Base-by-base conservation (phyloP, 208 protist species). In the Crithidia thermophila region DNA sequence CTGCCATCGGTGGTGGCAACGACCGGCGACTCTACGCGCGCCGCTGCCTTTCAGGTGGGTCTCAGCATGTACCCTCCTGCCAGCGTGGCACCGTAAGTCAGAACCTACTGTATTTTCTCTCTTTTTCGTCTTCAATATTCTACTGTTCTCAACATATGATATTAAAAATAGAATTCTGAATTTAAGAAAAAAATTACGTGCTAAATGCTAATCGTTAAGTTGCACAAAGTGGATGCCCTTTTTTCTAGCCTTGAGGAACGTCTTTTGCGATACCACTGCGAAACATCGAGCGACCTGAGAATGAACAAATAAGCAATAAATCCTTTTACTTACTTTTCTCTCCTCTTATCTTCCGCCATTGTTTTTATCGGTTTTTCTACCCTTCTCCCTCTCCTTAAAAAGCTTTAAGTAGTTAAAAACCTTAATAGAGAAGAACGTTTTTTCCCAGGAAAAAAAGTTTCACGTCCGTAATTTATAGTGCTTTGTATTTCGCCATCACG, bases 21-120 rank as follows among this genome's bases (percentile, higher is more conserved):
- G 25, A 87, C 83, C 10, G 74, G 51, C 50, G 68, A 74, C 25
- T 23, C 3, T n/a, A 90, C 85, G 10, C 77, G 88, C 21, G 28
- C 65, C 16, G 63, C 62, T 7, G 82, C 88, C 39, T 91, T 87
- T 50, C 81, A 78, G 42, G 55, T 88, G 31, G 88, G 85, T 8
- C 47, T 90, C 40, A 36, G 67, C 18, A 87, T 90, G 81, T 83
- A 85, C 67, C 88, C 88, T 28, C 81, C 88, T 4, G 75, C 66
- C n/a, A 28, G 63, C 18, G 42, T 64, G 16, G 57, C 34, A 14
- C 25, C 56, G 42, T 67, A 42, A 43, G 16, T 7, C 11, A 11
- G 7, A 42, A 40, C 9, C 37, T 6, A 42, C 6, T n/a, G n/a
- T n/a, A n/a, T n/a, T n/a, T n/a, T n/a, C n/a, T n/a, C n/a, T n/a